A percentile compares a stretch with the other conserved stretches of the same genome.
Conservation (phyloP, 805 yeast genomes). For the Diddensiella caesifluorescens region DNA sequence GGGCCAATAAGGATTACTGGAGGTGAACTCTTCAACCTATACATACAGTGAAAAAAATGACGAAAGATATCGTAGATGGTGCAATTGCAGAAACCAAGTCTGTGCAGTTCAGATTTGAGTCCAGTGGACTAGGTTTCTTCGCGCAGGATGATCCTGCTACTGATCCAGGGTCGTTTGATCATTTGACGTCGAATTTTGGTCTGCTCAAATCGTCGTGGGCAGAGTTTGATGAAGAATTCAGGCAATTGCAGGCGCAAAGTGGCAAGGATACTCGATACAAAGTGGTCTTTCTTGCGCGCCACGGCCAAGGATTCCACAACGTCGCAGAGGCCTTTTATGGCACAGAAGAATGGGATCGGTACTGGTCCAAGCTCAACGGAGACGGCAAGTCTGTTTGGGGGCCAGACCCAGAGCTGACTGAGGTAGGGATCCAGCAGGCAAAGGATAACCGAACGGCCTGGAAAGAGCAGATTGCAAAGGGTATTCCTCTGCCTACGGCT, state of each 20-base stretch:
- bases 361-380: conserved; percentile 40
- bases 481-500: conserved; percentile 36
- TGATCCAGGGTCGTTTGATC: conserved; percentile 39
- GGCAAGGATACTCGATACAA: conserved; percentile 36
- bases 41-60: too few relatives aligned
- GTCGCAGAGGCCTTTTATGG: conserved; percentile 44
- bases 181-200: conserved; percentile 43
- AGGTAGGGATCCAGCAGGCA: conserved; percentile 43
- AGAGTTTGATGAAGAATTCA: conserved; percentile 29
- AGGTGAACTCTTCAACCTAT: too few relatives aligned
- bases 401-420: conserved; percentile 46
- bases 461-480: conserved; percentile 32
- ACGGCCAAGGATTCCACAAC: conserved; percentile 53
- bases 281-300: conserved; percentile 45
- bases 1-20: too few relatives aligned
- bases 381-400: conserved; percentile 46
- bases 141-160: conserved; percentile 40
- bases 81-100: too few relatives aligned
- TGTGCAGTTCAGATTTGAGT: conserved; percentile 27
- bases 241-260: conserved; percentile 33
- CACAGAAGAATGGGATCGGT: conserved; percentile 40
- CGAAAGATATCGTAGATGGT: too few relatives aligned
- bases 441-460: conserved; percentile 39
- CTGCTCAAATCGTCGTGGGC: conserved; percentile 34
- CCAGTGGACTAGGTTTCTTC: conserved; percentile 39